Conservation (phyloP, 176 grass and related monocot genomes). For the Eleusine coracana region DNA sequence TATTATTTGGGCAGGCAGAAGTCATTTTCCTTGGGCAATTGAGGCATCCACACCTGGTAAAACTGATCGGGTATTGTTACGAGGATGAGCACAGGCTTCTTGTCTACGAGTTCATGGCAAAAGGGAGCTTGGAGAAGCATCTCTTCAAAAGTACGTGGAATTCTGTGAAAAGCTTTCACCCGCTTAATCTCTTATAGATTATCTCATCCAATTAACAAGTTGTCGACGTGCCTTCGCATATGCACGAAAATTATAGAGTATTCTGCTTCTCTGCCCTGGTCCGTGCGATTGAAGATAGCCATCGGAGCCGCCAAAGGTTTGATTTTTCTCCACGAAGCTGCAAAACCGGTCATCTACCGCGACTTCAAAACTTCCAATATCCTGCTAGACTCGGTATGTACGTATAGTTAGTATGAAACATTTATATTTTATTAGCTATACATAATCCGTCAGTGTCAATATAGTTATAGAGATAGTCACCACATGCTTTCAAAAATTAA, state of each 20-base stretch:
- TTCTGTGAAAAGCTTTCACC: neutral
- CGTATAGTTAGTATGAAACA: neutral
- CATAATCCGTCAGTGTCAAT: too few relatives aligned
- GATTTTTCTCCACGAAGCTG: slow-evolving; percentile 75
- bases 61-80: slow-evolving; percentile 74
- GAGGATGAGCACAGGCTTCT: slow-evolving; percentile 74
- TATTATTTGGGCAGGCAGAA: slow-evolving; percentile 48
- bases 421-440: neutral
- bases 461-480: too few relatives aligned
- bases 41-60: slow-evolving; percentile 66
- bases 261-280: slow-evolving; percentile 61
- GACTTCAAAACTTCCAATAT: slow-evolving; percentile 96
- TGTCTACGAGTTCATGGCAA: slow-evolving; percentile 70
- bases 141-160: slow-evolving; percentile 69
- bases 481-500: too few relatives aligned
- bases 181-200: neutral
- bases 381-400: slow-evolving; percentile 65
- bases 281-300: slow-evolving; percentile 69
- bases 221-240: neutral
- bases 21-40: slow-evolving; percentile 70
- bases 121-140: slow-evolving; percentile 71
- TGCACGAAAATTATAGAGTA: slow-evolving; percentile 46
- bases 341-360: slow-evolving; percentile 73
- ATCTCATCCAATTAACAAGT: neutral
- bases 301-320: slow-evolving; percentile 78